Conservation (phyloP, 768 basidiomycete genomes). For the Tulasnella sp. region DNA sequence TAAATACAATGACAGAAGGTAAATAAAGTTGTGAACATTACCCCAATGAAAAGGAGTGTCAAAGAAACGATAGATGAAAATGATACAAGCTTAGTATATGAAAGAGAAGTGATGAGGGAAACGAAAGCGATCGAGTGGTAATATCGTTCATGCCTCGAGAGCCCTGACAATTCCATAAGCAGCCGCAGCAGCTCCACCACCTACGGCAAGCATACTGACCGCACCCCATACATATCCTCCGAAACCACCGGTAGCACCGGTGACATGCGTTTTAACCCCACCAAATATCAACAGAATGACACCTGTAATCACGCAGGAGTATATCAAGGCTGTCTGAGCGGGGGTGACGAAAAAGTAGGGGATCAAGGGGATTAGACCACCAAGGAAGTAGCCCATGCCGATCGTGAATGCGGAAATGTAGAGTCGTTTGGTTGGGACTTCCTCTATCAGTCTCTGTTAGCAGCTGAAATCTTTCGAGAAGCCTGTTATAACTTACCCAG, state of each 20-base stretch:
- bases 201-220: conserved; percentile 73
- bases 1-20: no score
- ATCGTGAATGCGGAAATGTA: conserved; percentile 92
- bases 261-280: conserved; percentile 75
- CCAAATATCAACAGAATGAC: conserved; percentile 82
- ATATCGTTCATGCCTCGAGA: conserved; percentile 33
- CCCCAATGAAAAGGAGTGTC: no score
- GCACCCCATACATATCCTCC: conserved; percentile 79
- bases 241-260: conserved; percentile 56
- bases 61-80: no score
- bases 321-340: conserved; percentile 39
- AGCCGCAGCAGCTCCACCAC: conserved; percentile 75
- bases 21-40: no score
- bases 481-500: conserved; percentile 41
- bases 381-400: conserved; percentile 84
- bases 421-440: conserved; percentile 69
- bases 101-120: not conserved
- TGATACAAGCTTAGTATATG: no score
- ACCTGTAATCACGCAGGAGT: conserved; percentile 54
- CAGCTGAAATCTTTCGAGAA: not conserved
- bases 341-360: conserved; percentile 80
- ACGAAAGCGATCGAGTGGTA: not conserved
- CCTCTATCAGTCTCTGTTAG: conserved; percentile 39
- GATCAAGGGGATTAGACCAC: conserved; percentile 82
- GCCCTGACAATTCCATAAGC: conserved; percentile 46